Base-by-base conservation (phyloP, 352 stramenopile species). In the Paralagenidium karlingii region DNA sequence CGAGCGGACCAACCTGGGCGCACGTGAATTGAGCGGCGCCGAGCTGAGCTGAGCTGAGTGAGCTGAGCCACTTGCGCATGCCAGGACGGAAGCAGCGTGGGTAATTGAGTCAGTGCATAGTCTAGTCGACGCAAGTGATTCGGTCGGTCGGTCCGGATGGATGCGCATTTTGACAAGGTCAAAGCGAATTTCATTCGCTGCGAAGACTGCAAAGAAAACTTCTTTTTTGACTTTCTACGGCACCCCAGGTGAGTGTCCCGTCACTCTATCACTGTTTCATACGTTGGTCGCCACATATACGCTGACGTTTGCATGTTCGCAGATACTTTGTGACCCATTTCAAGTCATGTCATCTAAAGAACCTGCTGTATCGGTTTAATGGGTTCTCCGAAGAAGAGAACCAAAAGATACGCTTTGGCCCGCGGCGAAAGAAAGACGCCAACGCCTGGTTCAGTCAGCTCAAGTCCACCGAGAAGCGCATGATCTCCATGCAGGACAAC, bases 401-500 rank as follows among this genome's bases (percentile, higher is more conserved):
- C 51, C 63, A 76, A 37, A 66, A 69, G 24, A 60, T 79, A 21
- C 68, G 73, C 28, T 83, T 86, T 42, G 73, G 73, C 4, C 73
- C 73, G 22, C 54, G 68, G 8, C 65, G 68, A 15, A 82, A 81
- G 44, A 68, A 73, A 45, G 73, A 86, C 48, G 73, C 73, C 10
- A 69, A 58, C 19, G 50, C 56, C 8, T 86, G 73, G 73, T 86
- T 86, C 36, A 53, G 57, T 10, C 73, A 83, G 54, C 59, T 86
- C 45, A 86, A 86, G 49, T 86, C 73, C n/a, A 86, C 73, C 13
- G 73, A 86, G 50, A 86, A 86, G 45, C 60, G 73, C 50, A 86
- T 86, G 73, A 82, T 86, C 41, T 83, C 73, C 2, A 83, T 86
- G 73, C 73, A 86, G 52, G 73, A 86, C 53, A 86, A 86, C 47